Conservation (phyloP, 345 rosid genomes). For the Dimocarpus longan region DNA sequence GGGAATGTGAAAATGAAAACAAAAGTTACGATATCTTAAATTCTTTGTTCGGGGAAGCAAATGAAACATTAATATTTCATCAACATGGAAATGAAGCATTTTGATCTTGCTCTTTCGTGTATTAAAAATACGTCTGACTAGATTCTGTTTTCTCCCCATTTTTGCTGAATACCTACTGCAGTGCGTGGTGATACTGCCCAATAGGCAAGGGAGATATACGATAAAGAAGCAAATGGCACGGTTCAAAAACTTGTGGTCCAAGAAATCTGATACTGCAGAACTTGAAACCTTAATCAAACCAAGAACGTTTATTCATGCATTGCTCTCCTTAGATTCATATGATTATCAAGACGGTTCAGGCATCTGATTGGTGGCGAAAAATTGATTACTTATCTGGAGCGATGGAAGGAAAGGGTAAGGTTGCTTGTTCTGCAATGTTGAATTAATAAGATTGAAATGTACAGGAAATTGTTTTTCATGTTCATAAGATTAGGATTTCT, state of each 20-base stretch:
- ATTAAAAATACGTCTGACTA: conserved; percentile 3
- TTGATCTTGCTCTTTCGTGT: background rate
- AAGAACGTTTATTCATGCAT: conserved; percentile 55
- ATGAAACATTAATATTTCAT: background rate
- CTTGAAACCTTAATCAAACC: conserved; percentile 43
- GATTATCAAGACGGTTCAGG: conserved; percentile 79
- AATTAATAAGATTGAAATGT: conserved; percentile 2
- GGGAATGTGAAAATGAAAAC: no score
- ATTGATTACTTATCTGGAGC: conserved; percentile 45
- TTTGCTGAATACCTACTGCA: conserved; percentile 61
- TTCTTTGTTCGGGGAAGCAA: no score
- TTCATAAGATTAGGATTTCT: background rate
- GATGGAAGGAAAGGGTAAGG: background rate
- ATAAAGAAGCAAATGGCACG: conserved; percentile 60
- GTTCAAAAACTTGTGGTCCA: conserved; percentile 52
- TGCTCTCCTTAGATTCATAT: conserved; percentile 63
- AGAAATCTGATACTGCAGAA: conserved; percentile 49
- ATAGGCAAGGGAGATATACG: conserved; percentile 60
- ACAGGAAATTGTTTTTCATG: background rate
- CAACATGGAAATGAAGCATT: background rate
- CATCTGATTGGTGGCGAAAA: conserved; percentile 67
- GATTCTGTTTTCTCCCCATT: background rate
- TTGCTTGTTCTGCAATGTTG: background rate
- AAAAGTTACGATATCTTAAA: no score
- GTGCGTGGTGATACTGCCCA: conserved; percentile 44